Evolutionary conservation across 1,139 yeast species (phyloP), one percentile per base, ranked within the genome.

Genomic region (Saccharomyces pastorianus): DNA sequence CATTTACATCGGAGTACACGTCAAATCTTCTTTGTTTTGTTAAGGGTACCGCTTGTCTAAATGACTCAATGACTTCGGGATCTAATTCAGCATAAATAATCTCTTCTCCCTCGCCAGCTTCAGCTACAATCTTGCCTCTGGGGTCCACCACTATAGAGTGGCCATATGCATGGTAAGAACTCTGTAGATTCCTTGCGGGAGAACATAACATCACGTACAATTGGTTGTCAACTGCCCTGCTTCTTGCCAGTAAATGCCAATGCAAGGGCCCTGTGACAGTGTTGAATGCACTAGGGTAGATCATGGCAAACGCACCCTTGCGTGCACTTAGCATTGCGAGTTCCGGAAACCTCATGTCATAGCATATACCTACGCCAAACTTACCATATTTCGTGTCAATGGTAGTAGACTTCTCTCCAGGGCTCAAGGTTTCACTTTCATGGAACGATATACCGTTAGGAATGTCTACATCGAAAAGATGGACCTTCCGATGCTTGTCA

Each of bases 221-320:
- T 70, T 91, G 95, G 71, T 91, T 91, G 68, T 91, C 98, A 9
- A 91, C 85, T 3, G 97, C 95, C 59, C 98, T 77, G 1, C 95
- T 79, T 57, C 91, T 77, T 1, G 95, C 96, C 56, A 91, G 78
- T 60, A 90, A 76, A 61, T 85, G 86, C 98, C 98, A 91, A 69
- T 89, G 97, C 66, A 88, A 75, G 0, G 98, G 98, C 0, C 98
- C 98, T 0, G 98, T 91, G 31, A 93, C 88, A 25, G 96, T 88
- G 74, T 91, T 91, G 75, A 91, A 91, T 0, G 98, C 98, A 53
- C 96, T 96, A 0, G 98, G 98, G 62, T 89, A 90, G 53, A 89
- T 77, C 93, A 90, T 85, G 41, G 95, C 95, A 72, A 89, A 89
- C 0, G 96, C 84, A 55, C 82, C 82, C 42, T 74, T 69, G 60